phyloP scores from a whole-genome alignment of 371 early-diverging fungal species.

The Mucor ambiguus region DNA sequence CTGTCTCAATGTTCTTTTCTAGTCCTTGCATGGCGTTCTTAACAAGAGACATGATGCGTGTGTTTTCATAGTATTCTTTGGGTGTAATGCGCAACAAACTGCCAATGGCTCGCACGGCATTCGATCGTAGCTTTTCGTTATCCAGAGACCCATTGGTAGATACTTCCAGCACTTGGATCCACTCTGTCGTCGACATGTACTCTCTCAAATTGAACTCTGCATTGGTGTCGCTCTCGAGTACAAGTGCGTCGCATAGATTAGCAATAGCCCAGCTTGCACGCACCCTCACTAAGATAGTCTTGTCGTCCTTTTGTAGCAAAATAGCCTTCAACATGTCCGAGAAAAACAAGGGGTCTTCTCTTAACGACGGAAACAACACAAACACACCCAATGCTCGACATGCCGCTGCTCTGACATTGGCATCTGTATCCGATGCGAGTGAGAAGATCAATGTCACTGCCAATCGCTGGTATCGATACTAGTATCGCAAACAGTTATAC shows the following conservation, averaged over 20 bases:
- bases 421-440: slow-evolving; percentile 56
- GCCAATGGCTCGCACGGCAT: slow-evolving; percentile 76
- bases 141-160: slow-evolving; percentile 66
- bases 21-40: slow-evolving; percentile 57
- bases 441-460: slow-evolving; percentile 56
- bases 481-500: background rate
- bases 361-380: slow-evolving; percentile 59
- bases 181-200: slow-evolving; percentile 40
- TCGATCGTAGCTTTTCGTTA: slow-evolving; percentile 76
- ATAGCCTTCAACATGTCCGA: slow-evolving; percentile 56
- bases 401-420: slow-evolving; percentile 65
- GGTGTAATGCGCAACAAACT: slow-evolving; percentile 66
- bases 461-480: slow-evolving; percentile 51
- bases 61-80: slow-evolving; percentile 47
- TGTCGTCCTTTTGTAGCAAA: slow-evolving; percentile 50
- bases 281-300: slow-evolving; percentile 60
- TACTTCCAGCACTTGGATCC: slow-evolving; percentile 50
- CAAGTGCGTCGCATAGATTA: slow-evolving; percentile 72
- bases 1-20: slow-evolving; percentile 71
- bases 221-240: slow-evolving; percentile 49
- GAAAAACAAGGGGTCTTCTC: slow-evolving; percentile 61
- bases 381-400: slow-evolving; percentile 73
- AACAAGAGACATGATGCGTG: slow-evolving; percentile 51
- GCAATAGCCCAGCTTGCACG: slow-evolving; percentile 81
- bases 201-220: slow-evolving; percentile 36